These are phyloP conservation scores for Pyronema domesticum DNA, from an alignment of 495 filamentous ascomycete species.

Conservation along the genomic window DNA sequence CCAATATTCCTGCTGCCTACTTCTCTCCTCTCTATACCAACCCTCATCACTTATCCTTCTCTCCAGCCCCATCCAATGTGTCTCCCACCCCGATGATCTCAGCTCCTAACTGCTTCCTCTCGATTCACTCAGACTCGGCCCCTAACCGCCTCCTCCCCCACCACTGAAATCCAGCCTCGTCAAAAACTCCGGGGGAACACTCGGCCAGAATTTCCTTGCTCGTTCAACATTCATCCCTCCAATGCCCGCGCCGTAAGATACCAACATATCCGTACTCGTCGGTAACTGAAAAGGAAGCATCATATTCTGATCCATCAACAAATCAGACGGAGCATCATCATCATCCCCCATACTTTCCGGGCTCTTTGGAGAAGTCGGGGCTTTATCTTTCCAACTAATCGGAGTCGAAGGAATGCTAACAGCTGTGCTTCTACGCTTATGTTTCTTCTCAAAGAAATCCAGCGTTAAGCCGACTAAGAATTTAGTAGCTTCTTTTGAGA, in stretches of 20 bases:
- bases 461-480: conserved; percentile 67
- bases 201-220: conserved; percentile 91
- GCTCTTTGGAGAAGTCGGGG: conserved; percentile 16
- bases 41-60: neutral
- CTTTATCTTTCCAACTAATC: neutral
- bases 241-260: conserved; percentile 86
- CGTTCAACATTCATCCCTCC: conserved; percentile 82
- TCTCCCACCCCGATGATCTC: too few relatives aligned
- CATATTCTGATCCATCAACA: conserved; percentile 73
- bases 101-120: too few relatives aligned
- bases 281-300: conserved; percentile 91
- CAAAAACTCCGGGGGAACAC: conserved; percentile 81
- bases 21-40: neutral
- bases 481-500: conserved; percentile 72
- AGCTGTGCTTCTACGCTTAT: conserved; percentile 11
- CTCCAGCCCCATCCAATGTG: neutral
- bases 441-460: conserved; percentile 17
- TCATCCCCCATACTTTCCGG: conserved; percentile 29
- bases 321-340: conserved; percentile 43
- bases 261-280: conserved; percentile 90
- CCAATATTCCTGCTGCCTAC: too few relatives aligned
- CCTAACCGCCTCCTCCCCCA: neutral
- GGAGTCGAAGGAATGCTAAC: neutral
- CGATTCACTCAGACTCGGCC: too few relatives aligned
- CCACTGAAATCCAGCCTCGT: conserved; percentile 57